phyloP scores from a whole-genome alignment of 164 flowering plant species.

The Warburgia ugandensis region DNA sequence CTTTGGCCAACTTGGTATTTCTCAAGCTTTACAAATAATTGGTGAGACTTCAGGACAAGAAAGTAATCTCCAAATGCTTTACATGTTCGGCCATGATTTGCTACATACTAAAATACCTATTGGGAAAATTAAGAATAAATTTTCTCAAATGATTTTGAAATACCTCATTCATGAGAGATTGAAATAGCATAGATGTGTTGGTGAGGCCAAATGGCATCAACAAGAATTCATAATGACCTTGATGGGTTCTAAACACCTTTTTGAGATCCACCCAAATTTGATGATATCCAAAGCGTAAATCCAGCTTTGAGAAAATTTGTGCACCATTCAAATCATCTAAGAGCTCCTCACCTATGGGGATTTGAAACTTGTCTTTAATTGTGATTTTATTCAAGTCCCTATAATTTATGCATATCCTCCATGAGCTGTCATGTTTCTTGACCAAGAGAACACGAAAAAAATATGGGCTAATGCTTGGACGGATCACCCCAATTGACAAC shows the following conservation, averaged over 20 bases:
- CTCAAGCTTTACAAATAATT: not conserved
- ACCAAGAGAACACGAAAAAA: not conserved
- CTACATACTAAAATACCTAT: constrained; percentile 8
- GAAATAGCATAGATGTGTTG: constrained; percentile 4
- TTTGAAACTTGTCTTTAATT: constrained; percentile 1
- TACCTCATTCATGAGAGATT: constrained; percentile 8
- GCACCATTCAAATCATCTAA: constrained; percentile 14
- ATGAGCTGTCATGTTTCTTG: constrained; percentile 1
- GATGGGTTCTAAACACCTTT: constrained; percentile 6
- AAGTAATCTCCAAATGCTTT: not conserved
- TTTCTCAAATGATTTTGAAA: not conserved
- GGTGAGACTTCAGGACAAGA: not conserved
- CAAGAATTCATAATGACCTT: constrained; percentile 4
- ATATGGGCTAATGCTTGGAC: not conserved
- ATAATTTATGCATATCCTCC: constrained; percentile 4
- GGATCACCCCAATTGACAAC: not conserved
- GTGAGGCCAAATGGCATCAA: constrained; percentile 4
- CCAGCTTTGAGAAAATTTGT: constrained; percentile 8
- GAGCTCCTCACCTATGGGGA: constrained; percentile 3
- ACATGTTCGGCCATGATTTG: not conserved
- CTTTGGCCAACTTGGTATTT: constrained; percentile 2
- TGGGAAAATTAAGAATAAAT: constrained; percentile 9
- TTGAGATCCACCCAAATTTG: constrained; percentile 5
- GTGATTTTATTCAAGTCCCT: not conserved
- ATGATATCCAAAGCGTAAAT: constrained; percentile 8